Evolutionary conservation across 1,284 basidiomycete genomes (phyloP), one percentile per base, ranked within the genome.

Genomic region (Puccinia triticina): DNA sequence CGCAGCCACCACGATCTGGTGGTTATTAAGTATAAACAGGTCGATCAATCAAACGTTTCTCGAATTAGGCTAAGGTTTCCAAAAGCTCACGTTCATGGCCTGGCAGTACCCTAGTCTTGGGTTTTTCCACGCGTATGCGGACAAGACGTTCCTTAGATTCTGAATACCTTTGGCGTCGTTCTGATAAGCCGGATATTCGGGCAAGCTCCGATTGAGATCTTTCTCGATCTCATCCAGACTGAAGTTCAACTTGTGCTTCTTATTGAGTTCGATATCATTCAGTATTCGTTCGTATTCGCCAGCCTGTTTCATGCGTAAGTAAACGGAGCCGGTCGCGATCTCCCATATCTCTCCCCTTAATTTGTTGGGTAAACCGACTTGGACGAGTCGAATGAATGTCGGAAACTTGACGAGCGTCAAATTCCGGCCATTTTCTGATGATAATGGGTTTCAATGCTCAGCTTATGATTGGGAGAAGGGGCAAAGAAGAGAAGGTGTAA

Each of bases 171-270:
- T 92, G 5, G 77, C 61, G 40, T 94, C 92, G 29, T 91, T 91
- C 86, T 98, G 95, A 87, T 96, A 98, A 0, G 94, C 95, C 43
- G 94, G 92, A 87, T 97, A 98, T 86, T 98, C 96, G 11, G 87
- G 87, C 26, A 87, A 82, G 64, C 85, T 85, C 29, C 97, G 91
- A 88, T 98, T 96, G 57, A 99, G 88, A 87, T 99, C 97, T 88
- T 99, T 99, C 88, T 99, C 97, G 74, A 99, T 99, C 87, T 99
- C 97, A 87, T 99, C 97, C 0, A 96, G 97, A 85, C 94, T 95
- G 11, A 93, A 93, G 77, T 91, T 95, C 32, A 91, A 91, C 83
- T 92, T 90, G 16, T 94, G 95, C 37, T 76, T 82, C n/a, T 82
- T 82, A 50, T 82, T 82, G 40, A 82, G 53, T 81, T 90, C 90